Evolutionary conservation across 371 early-diverging fungal genomes (phyloP).

Genomic region (Capillidium rhysosporum): DNA sequence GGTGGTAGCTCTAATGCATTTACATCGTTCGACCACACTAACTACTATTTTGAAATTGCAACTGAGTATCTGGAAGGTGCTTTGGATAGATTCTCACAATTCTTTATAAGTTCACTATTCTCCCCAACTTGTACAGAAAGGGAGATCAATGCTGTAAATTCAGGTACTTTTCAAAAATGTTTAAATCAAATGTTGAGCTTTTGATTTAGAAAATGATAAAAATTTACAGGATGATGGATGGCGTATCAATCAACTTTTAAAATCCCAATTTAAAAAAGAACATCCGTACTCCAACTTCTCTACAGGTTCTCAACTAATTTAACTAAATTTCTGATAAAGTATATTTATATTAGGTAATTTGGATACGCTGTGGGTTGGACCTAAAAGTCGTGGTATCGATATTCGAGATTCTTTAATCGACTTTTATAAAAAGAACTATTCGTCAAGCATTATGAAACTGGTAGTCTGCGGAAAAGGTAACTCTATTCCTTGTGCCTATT

Average conservation of each 20-base stretch:
- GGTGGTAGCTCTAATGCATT: slow-evolving; percentile 93
- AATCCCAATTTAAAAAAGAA: slow-evolving; percentile 43
- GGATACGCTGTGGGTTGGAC: slow-evolving; percentile 61
- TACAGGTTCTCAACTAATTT: slow-evolving; percentile 23
- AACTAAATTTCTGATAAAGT: not conserved
- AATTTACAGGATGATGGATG: slow-evolving; percentile 72
- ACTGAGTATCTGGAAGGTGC: slow-evolving; percentile 71
- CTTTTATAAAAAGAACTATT: slow-evolving; percentile 76
- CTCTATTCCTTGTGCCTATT: not conserved
- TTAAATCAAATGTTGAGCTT: not conserved
- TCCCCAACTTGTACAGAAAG: slow-evolving; percentile 69
- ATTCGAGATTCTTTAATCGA: slow-evolving; percentile 66
- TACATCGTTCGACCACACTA: slow-evolving; percentile 70
- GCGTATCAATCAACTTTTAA: slow-evolving; percentile 71
- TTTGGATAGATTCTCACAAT: slow-evolving; percentile 80
- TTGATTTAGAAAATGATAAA: slow-evolving; percentile 60
- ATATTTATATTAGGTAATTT: slow-evolving; percentile 26
- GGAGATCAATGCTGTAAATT: slow-evolving; percentile 85
- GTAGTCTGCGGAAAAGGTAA: slow-evolving; percentile 70
- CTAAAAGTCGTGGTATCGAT: slow-evolving; percentile 46
- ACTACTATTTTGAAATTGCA: slow-evolving; percentile 91
- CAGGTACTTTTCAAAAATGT: slow-evolving; percentile 19
- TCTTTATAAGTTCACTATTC: slow-evolving; percentile 81
- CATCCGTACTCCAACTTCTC: slow-evolving; percentile 81
- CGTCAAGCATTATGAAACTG: slow-evolving; percentile 88